Evolutionary conservation across 202 grass and related monocot species (phyloP).

Genomic region (Setaria italica): DNA sequence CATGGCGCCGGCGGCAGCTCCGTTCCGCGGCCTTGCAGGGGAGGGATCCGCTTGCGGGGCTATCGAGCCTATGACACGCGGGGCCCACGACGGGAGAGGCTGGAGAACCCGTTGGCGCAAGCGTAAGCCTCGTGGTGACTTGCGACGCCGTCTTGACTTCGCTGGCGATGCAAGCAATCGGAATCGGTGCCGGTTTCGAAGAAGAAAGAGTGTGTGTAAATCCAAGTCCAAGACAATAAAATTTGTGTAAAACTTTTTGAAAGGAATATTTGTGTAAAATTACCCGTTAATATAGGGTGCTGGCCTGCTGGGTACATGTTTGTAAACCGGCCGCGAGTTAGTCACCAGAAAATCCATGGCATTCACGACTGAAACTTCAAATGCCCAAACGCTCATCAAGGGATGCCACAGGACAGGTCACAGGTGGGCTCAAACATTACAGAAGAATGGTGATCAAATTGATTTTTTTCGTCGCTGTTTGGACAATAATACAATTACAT

Average conservation of each 20-base stretch:
- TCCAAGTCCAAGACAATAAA: neutral
- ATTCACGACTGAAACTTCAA: neutral
- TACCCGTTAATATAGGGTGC: too few species aligned
- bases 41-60: neutral
- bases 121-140: neutral
- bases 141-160: neutral
- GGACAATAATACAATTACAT: neutral
- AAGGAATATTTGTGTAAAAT: neutral
- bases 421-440: neutral
- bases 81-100: neutral
- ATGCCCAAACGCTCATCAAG: neutral
- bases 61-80: slow-evolving; percentile 32
- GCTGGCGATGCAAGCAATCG: slow-evolving; percentile 1
- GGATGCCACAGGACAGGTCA: neutral
- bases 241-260: neutral
- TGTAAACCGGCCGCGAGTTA: neutral
- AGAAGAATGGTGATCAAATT: neutral
- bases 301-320: neutral
- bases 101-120: neutral
- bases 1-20: slow-evolving; percentile 46
- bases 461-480: neutral
- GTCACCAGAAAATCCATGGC: neutral
- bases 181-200: neutral
- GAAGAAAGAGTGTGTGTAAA: neutral
- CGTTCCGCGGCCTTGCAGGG: neutral